phyloP scores from a whole-genome alignment of 768 basidiomycete species.

The Sutorius australiensis region DNA sequence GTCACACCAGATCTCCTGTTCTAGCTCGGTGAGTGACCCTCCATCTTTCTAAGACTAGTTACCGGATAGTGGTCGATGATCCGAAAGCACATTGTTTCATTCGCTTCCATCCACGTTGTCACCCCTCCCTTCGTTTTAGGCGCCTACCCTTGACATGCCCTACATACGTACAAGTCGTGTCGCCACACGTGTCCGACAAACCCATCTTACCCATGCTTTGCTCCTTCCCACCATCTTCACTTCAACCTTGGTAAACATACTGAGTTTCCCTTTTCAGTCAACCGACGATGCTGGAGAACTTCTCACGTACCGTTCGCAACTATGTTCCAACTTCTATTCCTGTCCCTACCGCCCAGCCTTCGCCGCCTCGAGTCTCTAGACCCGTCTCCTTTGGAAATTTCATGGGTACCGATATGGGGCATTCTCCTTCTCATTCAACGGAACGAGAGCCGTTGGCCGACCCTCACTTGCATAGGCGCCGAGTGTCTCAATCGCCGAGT shows the following conservation, averaged over 20 bases:
- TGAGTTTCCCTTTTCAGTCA: constrained; percentile 34
- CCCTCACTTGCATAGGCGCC: constrained; percentile 8
- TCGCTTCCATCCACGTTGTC: constrained; percentile 10
- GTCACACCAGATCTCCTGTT: constrained; percentile 32
- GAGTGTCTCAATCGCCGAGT: constrained; percentile 4
- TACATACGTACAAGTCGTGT: constrained; percentile 12
- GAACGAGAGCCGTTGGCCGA: constrained; percentile 12
- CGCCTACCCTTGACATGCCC: constrained; percentile 1
- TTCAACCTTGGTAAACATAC: constrained; percentile 1
- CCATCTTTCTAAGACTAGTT: neutral
- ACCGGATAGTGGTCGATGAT: constrained; percentile 3
- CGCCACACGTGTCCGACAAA: constrained; percentile 15
- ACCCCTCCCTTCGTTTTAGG: constrained; percentile 10
- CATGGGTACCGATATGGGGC: constrained; percentile 27
- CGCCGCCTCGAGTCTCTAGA: constrained; percentile 47
- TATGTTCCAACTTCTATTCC: constrained; percentile 53
- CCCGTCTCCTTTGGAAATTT: constrained; percentile 48
- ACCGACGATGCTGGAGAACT: constrained; percentile 46
- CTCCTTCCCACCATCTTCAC: neutral
- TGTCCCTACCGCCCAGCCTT: constrained; percentile 44
- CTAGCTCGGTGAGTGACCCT: constrained; percentile 26
- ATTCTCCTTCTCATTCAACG: constrained; percentile 4
- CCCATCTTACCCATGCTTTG: neutral
- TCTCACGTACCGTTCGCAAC: constrained; percentile 50
- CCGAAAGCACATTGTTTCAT: neutral